Evolutionary conservation across 176 grass and related monocot genomes (phyloP).

Genomic region (Rhynchospora pubera): DNA sequence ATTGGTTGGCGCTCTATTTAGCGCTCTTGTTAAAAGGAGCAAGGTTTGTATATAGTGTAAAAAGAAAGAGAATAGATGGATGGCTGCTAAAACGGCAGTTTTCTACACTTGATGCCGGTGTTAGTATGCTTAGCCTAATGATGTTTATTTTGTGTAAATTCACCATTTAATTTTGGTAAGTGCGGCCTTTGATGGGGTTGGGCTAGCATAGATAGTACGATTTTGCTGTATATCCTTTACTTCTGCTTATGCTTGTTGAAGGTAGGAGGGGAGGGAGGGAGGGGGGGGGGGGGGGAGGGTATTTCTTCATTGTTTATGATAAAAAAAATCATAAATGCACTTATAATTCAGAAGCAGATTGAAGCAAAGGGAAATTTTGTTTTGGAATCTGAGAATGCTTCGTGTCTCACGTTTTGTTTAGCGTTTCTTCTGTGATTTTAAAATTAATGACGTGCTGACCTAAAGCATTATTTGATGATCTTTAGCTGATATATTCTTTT

Average conservation of each 20-base stretch:
- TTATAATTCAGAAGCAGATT: background rate
- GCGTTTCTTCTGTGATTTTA: background rate
- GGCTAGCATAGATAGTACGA: background rate
- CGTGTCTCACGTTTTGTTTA: background rate
- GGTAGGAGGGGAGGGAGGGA: background rate
- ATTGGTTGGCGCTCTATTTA: background rate
- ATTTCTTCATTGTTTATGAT: background rate
- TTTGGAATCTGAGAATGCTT: background rate
- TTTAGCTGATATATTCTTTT: background rate
- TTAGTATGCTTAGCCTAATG: background rate
- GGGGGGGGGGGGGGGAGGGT: no score
- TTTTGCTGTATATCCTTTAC: constrained; percentile 7
- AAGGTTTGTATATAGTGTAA: constrained; percentile 20
- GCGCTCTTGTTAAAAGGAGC: background rate
- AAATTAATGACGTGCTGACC: background rate
- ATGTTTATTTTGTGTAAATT: background rate
- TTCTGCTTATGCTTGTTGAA: background rate
- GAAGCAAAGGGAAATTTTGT: background rate
- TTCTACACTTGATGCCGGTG: background rate
- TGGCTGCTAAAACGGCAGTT: background rate
- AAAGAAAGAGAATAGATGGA: background rate
- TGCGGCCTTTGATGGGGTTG: background rate
- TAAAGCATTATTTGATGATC: background rate
- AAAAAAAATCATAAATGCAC: background rate
- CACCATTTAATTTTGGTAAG: background rate